Percentiles rank a stretch among this genome's conserved stretches.
Evolutionary conservation across 2,329 filamentous ascomycete genomes (phyloP).

Genomic region (Cladosporium halotolerans): DNA sequence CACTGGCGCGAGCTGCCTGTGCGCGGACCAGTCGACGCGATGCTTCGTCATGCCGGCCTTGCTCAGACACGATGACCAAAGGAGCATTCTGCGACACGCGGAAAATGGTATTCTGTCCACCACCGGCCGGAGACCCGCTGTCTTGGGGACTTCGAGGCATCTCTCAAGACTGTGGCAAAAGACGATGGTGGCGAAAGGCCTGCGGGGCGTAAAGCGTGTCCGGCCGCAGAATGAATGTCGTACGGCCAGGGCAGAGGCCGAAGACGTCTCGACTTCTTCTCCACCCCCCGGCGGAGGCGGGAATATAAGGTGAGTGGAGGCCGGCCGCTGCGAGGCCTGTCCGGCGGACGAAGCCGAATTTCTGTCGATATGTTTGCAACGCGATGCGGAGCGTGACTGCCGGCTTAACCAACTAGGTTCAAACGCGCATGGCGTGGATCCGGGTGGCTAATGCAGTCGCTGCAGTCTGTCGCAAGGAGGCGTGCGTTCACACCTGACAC

Average conservation of each 20-base stretch:
- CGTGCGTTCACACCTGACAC: slow-evolving; percentile 5
- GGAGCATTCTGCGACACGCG: slow-evolving; percentile 18
- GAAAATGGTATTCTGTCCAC: slow-evolving; percentile 7
- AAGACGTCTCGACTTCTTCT: not conserved
- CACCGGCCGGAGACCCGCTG: not conserved
- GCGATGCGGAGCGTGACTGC: slow-evolving; percentile 8
- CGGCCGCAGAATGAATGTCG: not conserved
- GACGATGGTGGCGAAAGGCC: slow-evolving; percentile 1
- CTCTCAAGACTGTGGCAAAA: not conserved
- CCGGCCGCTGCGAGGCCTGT: not conserved
- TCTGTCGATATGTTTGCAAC: not conserved
- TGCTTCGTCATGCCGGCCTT: slow-evolving; percentile 25
- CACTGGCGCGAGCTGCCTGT: slow-evolving; percentile 30
- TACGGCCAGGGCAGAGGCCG: not conserved
- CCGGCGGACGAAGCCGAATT: not conserved
- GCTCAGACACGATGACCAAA: slow-evolving; percentile 29
- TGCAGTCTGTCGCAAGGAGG: not conserved
- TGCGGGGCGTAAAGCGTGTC: not conserved
- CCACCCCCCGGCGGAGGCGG: not conserved
- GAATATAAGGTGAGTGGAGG: not conserved
- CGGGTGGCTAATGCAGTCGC: not conserved
- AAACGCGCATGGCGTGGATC: slow-evolving; percentile 6
- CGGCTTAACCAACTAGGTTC: slow-evolving; percentile 5
- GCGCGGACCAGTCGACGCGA: slow-evolving; percentile 28
- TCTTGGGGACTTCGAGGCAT: slow-evolving; percentile 6